phyloP scores from a whole-genome alignment of 306 rosid species.

The Fagus crenata region DNA sequence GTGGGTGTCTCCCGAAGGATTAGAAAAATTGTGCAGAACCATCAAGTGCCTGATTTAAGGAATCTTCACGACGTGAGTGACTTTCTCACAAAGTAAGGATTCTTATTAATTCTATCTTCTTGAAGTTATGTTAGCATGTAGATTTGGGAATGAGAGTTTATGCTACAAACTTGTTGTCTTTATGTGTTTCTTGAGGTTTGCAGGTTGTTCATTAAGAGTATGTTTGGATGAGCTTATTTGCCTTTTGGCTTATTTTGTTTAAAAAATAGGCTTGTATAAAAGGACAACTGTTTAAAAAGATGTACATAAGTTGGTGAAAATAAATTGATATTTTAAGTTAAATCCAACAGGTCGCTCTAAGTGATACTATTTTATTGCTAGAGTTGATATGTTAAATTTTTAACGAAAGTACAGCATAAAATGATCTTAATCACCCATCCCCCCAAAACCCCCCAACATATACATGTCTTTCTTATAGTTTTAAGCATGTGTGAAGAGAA shows the following conservation, averaged over 20 bases:
- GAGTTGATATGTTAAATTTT: not conserved
- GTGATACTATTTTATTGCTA: not conserved
- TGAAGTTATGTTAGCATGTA: not conserved
- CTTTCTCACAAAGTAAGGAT: conserved; percentile 87
- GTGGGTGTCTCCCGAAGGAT: conserved; percentile 90
- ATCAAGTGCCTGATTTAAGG: conserved; percentile 81
- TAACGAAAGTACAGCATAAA: not conserved
- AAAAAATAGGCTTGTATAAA: no score
- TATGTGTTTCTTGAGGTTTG: conserved; percentile 10
- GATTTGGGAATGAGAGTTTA: not conserved
- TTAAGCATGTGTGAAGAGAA: not conserved
- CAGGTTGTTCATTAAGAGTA: not conserved
- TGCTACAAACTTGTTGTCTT: not conserved
- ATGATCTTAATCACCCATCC: not conserved
- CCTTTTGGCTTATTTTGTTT: no score
- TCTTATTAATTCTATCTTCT: conserved; percentile 15
- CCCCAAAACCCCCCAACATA: not conserved
- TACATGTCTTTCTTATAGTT: not conserved
- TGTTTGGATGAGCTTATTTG: no score
- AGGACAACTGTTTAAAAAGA: no score
- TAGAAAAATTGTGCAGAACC: conserved; percentile 89
- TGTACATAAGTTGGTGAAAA: no score
- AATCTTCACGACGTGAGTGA: conserved; percentile 97
- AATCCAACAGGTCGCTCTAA: not conserved
- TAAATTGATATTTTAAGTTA: no score